phyloP scores from a whole-genome alignment of 75 land plant species.

The Selaginella tamariscina region DNA sequence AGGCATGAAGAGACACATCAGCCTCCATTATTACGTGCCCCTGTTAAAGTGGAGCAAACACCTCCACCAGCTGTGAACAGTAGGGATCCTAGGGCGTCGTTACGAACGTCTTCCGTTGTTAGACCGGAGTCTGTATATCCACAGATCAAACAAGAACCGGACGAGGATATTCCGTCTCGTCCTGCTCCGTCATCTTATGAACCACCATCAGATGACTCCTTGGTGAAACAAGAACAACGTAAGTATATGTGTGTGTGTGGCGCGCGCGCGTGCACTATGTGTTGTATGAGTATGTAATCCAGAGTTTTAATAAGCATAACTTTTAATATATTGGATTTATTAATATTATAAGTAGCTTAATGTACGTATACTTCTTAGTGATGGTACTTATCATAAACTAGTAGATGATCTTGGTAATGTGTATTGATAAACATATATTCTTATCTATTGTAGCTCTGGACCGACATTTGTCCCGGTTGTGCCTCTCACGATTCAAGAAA shows the following conservation, averaged over 20 bases:
- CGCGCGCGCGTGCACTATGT: too few species aligned
- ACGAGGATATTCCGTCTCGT: constrained; percentile 6
- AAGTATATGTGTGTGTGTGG: too few species aligned
- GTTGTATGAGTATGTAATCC: too few species aligned
- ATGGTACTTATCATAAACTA: not conserved
- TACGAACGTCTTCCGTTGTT: not conserved
- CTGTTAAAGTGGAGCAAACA: not conserved
- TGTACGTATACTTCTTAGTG: not conserved
- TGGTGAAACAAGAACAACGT: too few species aligned
- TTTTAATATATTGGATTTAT: too few species aligned
- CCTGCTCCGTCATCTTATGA: not conserved
- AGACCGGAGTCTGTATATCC: not conserved
- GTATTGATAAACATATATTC: not conserved
- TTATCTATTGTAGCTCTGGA: too few species aligned
- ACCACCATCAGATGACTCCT: too few species aligned
- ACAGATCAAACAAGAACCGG: constrained; percentile 22
- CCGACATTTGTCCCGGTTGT: constrained; percentile 31
- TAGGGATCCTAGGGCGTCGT: constrained; percentile 24
- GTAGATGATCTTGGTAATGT: not conserved
- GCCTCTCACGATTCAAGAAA: constrained; percentile 42
- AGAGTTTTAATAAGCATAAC: too few species aligned
- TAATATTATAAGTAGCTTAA: too few species aligned
- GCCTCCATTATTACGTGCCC: not conserved
- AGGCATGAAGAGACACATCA: constrained; percentile 4
- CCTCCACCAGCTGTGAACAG: constrained; percentile 9